Evolutionary conservation across 2,329 filamentous ascomycete genomes (phyloP).

Genomic region (Cladophialophora chaetospira): DNA sequence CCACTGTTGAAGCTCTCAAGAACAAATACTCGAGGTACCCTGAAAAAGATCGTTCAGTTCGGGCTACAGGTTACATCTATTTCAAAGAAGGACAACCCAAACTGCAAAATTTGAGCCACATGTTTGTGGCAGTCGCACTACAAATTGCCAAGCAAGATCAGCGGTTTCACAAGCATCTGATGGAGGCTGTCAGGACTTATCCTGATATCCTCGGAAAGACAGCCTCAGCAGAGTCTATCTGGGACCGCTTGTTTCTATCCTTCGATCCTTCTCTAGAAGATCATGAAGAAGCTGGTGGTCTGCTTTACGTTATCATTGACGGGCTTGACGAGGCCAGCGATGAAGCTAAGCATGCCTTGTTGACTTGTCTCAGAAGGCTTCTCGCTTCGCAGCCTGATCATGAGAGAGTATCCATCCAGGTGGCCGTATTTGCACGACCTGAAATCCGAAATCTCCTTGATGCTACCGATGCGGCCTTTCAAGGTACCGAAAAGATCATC

Average conservation of each 20-base stretch:
- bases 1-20: conserved; percentile 14
- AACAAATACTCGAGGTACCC: conserved; percentile 14
- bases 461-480: background rate
- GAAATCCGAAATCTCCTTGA: conserved; percentile 7
- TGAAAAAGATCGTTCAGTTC: conserved; percentile 8
- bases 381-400: background rate
- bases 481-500: conserved; percentile 14
- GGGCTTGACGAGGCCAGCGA: conserved; percentile 12
- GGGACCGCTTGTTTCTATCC: conserved; percentile 3
- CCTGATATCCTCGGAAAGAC: conserved; percentile 13
- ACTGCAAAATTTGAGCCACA: conserved; percentile 2
- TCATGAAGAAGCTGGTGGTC: conserved; percentile 1
- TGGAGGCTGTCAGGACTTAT: conserved; percentile 3
- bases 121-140: conserved; percentile 8
- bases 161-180: conserved; percentile 14
- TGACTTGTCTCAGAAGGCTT: conserved; percentile 9
- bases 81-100: conserved; percentile 6
- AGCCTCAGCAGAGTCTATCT: background rate
- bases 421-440: conserved; percentile 16
- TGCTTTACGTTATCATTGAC: conserved; percentile 8
- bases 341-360: background rate
- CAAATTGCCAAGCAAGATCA: conserved; percentile 17
- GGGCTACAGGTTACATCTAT: conserved; percentile 13
- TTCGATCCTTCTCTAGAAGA: background rate
- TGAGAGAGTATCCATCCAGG: conserved; percentile 2